Conservation (phyloP, 2,329 filamentous ascomycete genomes). For the Neofusicoccum laricinum region DNA sequence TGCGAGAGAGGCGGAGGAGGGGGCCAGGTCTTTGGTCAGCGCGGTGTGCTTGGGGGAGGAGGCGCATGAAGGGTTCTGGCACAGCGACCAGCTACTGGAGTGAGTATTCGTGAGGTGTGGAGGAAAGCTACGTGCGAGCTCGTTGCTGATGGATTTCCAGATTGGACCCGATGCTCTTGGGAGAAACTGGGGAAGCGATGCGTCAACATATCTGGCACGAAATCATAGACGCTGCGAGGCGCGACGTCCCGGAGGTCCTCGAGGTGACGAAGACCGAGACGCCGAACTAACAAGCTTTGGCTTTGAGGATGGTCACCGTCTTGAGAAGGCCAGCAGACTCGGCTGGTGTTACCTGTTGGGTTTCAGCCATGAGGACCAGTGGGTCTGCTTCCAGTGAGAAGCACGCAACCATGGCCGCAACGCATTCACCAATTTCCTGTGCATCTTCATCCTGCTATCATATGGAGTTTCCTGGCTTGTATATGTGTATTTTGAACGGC, state of each 20-base stretch:
- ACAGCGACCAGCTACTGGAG: conserved; percentile 32
- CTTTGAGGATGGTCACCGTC: not conserved
- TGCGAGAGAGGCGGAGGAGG: conserved; percentile 40
- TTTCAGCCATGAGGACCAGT: too few species aligned
- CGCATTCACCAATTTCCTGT: too few species aligned
- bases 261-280: not conserved
- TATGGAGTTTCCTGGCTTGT: too few species aligned
- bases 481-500: too few species aligned
- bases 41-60: conserved; percentile 32
- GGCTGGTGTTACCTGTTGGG: too few species aligned
- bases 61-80: conserved; percentile 36
- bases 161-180: conserved; percentile 25
- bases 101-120: not conserved
- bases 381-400: too few species aligned
- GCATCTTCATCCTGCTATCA: too few species aligned
- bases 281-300: not conserved
- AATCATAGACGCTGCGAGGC: conserved; percentile 30
- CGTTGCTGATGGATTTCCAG: not conserved
- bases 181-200: conserved; percentile 31
- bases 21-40: conserved; percentile 40
- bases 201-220: conserved; percentile 32
- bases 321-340: not conserved
- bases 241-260: conserved; percentile 25
- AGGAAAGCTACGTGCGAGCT: not conserved
- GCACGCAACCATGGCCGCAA: too few species aligned